phyloP scores from a whole-genome alignment of 495 filamentous ascomycete species.

The Hypoxylon rickii region DNA sequence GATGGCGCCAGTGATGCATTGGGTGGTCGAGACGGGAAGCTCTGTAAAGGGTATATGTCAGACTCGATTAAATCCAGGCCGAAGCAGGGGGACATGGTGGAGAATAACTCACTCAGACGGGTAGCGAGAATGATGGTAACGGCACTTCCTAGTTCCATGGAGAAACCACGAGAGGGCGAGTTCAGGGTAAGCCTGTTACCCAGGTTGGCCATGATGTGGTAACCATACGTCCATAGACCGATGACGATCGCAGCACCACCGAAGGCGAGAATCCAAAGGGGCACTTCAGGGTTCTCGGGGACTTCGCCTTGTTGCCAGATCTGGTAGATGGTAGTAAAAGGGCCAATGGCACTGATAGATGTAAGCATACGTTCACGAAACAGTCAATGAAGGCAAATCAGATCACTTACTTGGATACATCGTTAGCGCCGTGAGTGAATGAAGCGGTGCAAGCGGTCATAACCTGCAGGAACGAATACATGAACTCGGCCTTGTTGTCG shows the following conservation, averaged over 20 bases:
- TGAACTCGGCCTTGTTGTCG: constrained; percentile 76
- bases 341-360: constrained; percentile 62
- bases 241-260: constrained; percentile 60
- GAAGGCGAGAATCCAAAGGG: constrained; percentile 70
- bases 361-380: background rate
- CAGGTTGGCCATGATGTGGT: constrained; percentile 70
- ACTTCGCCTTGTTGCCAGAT: constrained; percentile 62
- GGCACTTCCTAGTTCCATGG: constrained; percentile 70
- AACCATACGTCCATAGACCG: constrained; percentile 74
- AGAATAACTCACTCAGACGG: constrained; percentile 48
- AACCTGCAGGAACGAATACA: constrained; percentile 76
- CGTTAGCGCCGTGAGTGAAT: constrained; percentile 82
- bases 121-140: constrained; percentile 71
- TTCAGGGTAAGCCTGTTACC: constrained; percentile 73
- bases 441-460: constrained; percentile 75
- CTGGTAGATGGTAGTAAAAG: constrained; percentile 69
- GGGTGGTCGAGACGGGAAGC: constrained; percentile 63
- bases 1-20: constrained; percentile 65
- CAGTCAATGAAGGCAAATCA: background rate
- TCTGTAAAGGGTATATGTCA: constrained; percentile 10
- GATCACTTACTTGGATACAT: constrained; percentile 63
- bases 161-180: constrained; percentile 69
- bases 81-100: background rate
- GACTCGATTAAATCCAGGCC: background rate
- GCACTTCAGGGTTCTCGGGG: constrained; percentile 58